phyloP scores from a whole-genome alignment of 2,329 filamentous ascomycete species.

The Colletotrichum karsti region DNA sequence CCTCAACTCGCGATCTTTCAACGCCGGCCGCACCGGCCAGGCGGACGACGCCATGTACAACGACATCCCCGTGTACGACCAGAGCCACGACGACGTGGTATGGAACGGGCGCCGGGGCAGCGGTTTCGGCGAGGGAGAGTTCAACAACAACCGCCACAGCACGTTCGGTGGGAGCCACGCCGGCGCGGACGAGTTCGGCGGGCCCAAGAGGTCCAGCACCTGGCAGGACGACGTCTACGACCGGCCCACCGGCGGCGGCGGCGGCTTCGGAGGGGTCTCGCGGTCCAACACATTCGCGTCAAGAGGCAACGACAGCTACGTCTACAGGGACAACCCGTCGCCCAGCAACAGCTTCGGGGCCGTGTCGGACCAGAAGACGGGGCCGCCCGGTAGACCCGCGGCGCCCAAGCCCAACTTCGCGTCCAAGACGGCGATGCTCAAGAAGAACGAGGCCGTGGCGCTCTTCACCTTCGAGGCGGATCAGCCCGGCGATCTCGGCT shows the following conservation, averaged over 20 bases:
- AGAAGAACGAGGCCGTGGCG: slow-evolving; percentile 85
- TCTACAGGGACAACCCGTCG: slow-evolving; percentile 57
- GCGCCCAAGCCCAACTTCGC: slow-evolving; percentile 90
- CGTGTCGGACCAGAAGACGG: slow-evolving; percentile 53
- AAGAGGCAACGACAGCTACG: slow-evolving; percentile 58
- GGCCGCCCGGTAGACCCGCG: slow-evolving; percentile 76
- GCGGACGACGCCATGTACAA: slow-evolving; percentile 84
- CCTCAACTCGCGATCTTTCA: slow-evolving; percentile 86
- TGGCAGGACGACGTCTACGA: slow-evolving; percentile 84
- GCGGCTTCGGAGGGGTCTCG: slow-evolving; percentile 42
- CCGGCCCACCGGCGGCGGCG: slow-evolving; percentile 49
- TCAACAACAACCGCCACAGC: slow-evolving; percentile 37
- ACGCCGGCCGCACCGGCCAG: slow-evolving; percentile 58
- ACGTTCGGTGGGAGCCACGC: slow-evolving; percentile 45
- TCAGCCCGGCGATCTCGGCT: slow-evolving; percentile 89
- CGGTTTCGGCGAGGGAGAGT: slow-evolving; percentile 73
- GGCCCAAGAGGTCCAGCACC: slow-evolving; percentile 70
- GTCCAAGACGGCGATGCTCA: slow-evolving; percentile 62
- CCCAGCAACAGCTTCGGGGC: background rate
- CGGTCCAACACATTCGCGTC: slow-evolving; percentile 62
- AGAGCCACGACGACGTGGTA: slow-evolving; percentile 81
- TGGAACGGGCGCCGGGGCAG: slow-evolving; percentile 81
- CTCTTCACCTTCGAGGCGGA: slow-evolving; percentile 95
- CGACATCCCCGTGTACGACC: slow-evolving; percentile 89
- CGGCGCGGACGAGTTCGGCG: slow-evolving; percentile 58